Evolutionary conservation across 1,284 basidiomycete species (phyloP), one percentile per base, ranked within the genome.

Genomic region (Pholiota adiposa): DNA sequence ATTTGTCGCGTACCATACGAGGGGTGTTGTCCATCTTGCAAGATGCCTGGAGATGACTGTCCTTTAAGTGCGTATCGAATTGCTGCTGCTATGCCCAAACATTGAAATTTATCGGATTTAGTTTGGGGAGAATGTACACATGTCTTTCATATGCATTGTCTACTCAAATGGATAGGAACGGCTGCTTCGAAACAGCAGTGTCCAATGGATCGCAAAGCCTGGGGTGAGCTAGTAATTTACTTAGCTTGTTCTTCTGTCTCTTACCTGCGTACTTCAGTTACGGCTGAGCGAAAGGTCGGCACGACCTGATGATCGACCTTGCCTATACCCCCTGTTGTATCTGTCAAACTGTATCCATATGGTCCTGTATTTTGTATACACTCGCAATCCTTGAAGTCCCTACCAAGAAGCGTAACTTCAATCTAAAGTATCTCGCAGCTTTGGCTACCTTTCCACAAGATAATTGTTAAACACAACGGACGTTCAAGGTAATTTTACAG

Each of bases 41-140:
- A 95, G 75, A 86, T 96, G 68, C 96, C 96, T 0, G 96, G 96
- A n/a, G 96, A 97, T 66, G 94, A 96, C 69, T 97, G 96, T 79
- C 96, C 96, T 1, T 78, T 97, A 29, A 97, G 96, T 97, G 68
- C 70, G 88, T 84, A 48, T 27, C 14, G 38, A 19, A 4, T 31
- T 38, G 40, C 50, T 27, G 7, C 12, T 27, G 14, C 34, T 44
- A 6, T 23, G 52, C 50, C 4, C 8, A 33, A 31, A 33, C 41
- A 21, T 58, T 58, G 14, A 25, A 62, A 25, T 60, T 50, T 19
- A 27, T 8, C n/a, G n/a, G 16, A 21, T 4, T 7, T 64, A 96
- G 96, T 97, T 59, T 97, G 94, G 93, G 96, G 96, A 25, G 90
- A 96, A 76, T 98, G 96, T 70, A 93, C 89, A 5, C 96, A 97